Conservation (phyloP, 495 filamentous ascomycete genomes). For the Daldinia vernicosa region DNA sequence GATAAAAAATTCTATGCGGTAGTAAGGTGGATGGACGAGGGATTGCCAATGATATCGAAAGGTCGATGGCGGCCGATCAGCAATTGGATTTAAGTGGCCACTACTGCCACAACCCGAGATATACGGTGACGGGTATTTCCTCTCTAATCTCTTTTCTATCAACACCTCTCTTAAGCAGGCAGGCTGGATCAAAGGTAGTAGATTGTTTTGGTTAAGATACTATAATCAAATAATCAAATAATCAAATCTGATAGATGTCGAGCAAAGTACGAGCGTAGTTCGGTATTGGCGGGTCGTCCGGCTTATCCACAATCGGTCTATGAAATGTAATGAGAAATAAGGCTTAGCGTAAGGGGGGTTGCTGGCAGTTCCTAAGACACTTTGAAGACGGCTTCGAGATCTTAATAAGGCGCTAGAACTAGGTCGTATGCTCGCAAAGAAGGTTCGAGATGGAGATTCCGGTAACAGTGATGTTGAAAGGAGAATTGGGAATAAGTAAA, state of each 20-base stretch:
- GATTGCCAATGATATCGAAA: constrained; percentile 34
- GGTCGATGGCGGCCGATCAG: constrained; percentile 27
- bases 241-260: constrained; percentile 12
- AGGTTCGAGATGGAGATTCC: constrained; percentile 26
- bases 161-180: constrained; percentile 4
- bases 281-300: constrained; percentile 6
- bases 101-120: constrained; percentile 30
- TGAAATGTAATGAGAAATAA: constrained; percentile 19
- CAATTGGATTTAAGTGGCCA: constrained; percentile 35
- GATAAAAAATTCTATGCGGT: constrained; percentile 8
- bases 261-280: constrained; percentile 4
- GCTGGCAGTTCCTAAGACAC: constrained; percentile 5
- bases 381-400: constrained; percentile 3
- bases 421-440: constrained; percentile 35
- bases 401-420: constrained; percentile 15
- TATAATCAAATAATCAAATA: constrained; percentile 1
- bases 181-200: background rate
- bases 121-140: constrained; percentile 19
- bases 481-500: constrained; percentile 21
- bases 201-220: constrained; percentile 8
- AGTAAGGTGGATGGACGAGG: constrained; percentile 17
- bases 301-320: constrained; percentile 17
- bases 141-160: constrained; percentile 7
- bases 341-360: background rate
- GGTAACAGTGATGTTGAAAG: constrained; percentile 35